Percentiles rank a stretch among this genome's conserved stretches.
These are phyloP conservation scores for Phytophthora hybrid DNA, from an alignment of 352 stramenopile species.

Conservation along the genomic window DNA sequence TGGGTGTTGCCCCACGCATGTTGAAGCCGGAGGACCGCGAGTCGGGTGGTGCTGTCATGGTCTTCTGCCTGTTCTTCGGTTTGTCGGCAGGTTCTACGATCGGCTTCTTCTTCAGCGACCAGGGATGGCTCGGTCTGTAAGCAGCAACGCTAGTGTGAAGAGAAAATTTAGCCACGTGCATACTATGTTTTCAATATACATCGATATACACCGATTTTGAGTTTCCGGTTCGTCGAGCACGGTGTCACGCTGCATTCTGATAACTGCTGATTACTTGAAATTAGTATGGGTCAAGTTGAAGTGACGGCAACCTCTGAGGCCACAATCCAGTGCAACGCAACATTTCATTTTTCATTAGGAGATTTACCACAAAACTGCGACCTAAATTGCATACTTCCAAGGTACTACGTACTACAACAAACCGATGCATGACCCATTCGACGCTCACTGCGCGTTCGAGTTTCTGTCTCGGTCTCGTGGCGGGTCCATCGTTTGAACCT, in stretches of 20 bases:
- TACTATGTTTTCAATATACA: neutral
- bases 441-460: neutral
- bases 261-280: slow-evolving; percentile 1
- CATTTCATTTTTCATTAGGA: too few relatives aligned
- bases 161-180: slow-evolving; percentile 1
- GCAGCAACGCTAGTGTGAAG: slow-evolving; percentile 1
- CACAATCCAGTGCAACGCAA: neutral
- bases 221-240: too few relatives aligned
- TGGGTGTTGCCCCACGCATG: slow-evolving; percentile 50
- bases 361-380: too few relatives aligned
- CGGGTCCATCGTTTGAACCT: neutral
- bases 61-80: slow-evolving; percentile 55
- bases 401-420: too few relatives aligned
- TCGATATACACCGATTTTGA: neutral
- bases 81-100: slow-evolving; percentile 48
- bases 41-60: slow-evolving; percentile 57
- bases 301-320: neutral
- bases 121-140: slow-evolving; percentile 50
- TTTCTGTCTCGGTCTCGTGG: neutral
- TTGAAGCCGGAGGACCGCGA: slow-evolving; percentile 55
- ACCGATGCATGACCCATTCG: neutral
- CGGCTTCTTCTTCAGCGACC: slow-evolving; percentile 48
- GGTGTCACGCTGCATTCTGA: neutral
- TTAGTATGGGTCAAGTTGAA: neutral
- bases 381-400: too few relatives aligned